Evolutionary conservation across 2,329 filamentous ascomycete genomes (phyloP), one percentile per base, ranked within the genome.

Genomic region (Colletotrichum tropicale): DNA sequence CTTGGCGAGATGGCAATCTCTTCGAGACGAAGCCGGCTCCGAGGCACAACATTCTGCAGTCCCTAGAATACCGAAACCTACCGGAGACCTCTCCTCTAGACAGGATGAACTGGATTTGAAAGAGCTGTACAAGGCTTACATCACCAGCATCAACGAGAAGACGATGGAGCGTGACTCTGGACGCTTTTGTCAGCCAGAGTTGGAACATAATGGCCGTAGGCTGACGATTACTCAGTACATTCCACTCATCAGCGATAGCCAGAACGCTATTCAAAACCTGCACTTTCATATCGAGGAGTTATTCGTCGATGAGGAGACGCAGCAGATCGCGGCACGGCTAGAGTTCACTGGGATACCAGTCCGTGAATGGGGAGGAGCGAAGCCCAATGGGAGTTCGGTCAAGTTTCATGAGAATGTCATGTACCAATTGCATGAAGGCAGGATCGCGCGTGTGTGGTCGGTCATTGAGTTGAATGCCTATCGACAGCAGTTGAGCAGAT

Each of bases 361-460:
- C 4, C 77, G 67, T 24, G 67, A 64, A 18, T 79, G 83, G 21
- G 77, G 77, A 9, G 83, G 81, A 15, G 79, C 79, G 5, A 73
- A 78, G 56, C 80, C 81, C 7, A 83, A 77, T n/a, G 83, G 82
- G 12, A 78, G 78, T 7, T 6, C 55, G 7, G 82, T 85, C 7
- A 60, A 38, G 3, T 83, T 85, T 66, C 70, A 75, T 18, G 84
- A 86, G 77, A 80, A 83, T 60, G 83, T 81, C 26, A 81, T 83
- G 8, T 86, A 85, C 70, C 78, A 79, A 65, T 79, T 85, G 15
- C 71, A 79, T 10, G 77, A 70, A 2, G 83, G 83, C 2, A 84
- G 77, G 78, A 84, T 86, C 28, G 71, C 74, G 12, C 77, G 77
- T 43, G 81, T 85, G 4, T 83, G 82, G 80, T 83, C 83, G 34